Conservation (phyloP, 148 eudicot species). For the Selenicereus undatus region DNA sequence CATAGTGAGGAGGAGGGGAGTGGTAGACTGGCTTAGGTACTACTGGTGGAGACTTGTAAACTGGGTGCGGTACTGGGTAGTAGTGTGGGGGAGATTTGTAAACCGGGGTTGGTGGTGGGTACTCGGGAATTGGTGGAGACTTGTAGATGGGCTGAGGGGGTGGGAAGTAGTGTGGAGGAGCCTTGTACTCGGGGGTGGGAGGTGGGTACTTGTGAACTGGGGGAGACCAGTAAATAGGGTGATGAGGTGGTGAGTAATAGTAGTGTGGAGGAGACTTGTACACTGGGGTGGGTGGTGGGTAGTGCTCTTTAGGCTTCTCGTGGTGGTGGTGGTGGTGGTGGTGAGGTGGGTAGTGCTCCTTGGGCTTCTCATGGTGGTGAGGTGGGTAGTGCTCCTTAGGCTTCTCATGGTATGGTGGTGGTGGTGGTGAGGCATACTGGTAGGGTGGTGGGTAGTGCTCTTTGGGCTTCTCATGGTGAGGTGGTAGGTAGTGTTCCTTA, state of each 20-base stretch:
- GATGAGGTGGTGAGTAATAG: background rate
- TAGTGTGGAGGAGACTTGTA: slow-evolving; percentile 21
- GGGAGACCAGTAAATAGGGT: slow-evolving; percentile 14
- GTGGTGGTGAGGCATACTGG: slow-evolving; percentile 9
- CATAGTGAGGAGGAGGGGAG: slow-evolving; percentile 7
- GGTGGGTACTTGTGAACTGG: slow-evolving; percentile 17
- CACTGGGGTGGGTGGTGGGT: slow-evolving; percentile 9
- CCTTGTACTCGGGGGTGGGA: slow-evolving; percentile 9
- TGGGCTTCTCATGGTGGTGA: background rate
- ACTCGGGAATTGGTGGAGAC: slow-evolving; percentile 21
- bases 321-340: slow-evolving; percentile 13
- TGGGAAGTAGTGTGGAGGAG: slow-evolving; percentile 12
- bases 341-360: slow-evolving; percentile 6
- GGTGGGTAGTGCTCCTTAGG: slow-evolving; percentile 12
- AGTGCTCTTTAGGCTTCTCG: background rate
- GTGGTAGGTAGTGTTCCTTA: slow-evolving; percentile 14
- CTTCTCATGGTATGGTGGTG: slow-evolving; percentile 16
- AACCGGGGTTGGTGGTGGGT: slow-evolving; percentile 20
- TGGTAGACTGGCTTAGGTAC: background rate
- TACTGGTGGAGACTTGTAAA: slow-evolving; percentile 7
- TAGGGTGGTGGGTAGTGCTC: slow-evolving; percentile 8
- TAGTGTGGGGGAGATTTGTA: slow-evolving; percentile 16
- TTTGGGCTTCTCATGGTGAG: slow-evolving; percentile 13
- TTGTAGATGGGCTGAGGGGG: background rate
- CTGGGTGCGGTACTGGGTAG: background rate